Conservation (phyloP, 2,329 filamentous ascomycete species). For the Dactylonectria macrodidyma region DNA sequence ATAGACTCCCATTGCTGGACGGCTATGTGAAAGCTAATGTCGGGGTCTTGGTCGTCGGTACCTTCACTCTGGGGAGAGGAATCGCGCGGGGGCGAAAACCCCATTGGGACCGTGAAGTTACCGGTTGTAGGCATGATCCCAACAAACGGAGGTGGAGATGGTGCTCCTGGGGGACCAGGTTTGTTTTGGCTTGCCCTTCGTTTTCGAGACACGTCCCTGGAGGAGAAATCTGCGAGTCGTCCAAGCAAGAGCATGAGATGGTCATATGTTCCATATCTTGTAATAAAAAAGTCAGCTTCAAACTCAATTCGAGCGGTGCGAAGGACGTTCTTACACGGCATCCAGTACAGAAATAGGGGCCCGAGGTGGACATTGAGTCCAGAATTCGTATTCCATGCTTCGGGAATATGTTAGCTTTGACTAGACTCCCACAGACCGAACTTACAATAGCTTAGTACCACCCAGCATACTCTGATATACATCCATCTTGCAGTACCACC, state of each 20-base stretch:
- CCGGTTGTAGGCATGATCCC: constrained; percentile 70
- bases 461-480: constrained; percentile 91
- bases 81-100: constrained; percentile 67
- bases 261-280: constrained; percentile 88
- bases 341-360: constrained; percentile 83
- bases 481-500: constrained; percentile 98
- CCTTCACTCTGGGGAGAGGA: constrained; percentile 60
- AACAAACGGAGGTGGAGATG: constrained; percentile 63
- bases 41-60: constrained; percentile 71
- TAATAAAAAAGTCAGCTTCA: constrained; percentile 44
- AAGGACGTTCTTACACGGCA: constrained; percentile 70
- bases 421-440: constrained; percentile 37
- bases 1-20: constrained; percentile 86
- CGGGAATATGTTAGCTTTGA: constrained; percentile 37
- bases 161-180: constrained; percentile 48
- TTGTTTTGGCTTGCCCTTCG: constrained; percentile 67
- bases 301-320: background rate
- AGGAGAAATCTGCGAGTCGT: constrained; percentile 83
- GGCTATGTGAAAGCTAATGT: constrained; percentile 77
- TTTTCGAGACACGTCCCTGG: constrained; percentile 85
- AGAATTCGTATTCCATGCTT: constrained; percentile 84
- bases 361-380: constrained; percentile 90
- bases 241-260: constrained; percentile 87
- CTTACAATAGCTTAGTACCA: constrained; percentile 88
- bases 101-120: constrained; percentile 65